Evolutionary conservation across 495 filamentous ascomycete genomes (phyloP).

Genomic region (Podospora appendiculata): DNA sequence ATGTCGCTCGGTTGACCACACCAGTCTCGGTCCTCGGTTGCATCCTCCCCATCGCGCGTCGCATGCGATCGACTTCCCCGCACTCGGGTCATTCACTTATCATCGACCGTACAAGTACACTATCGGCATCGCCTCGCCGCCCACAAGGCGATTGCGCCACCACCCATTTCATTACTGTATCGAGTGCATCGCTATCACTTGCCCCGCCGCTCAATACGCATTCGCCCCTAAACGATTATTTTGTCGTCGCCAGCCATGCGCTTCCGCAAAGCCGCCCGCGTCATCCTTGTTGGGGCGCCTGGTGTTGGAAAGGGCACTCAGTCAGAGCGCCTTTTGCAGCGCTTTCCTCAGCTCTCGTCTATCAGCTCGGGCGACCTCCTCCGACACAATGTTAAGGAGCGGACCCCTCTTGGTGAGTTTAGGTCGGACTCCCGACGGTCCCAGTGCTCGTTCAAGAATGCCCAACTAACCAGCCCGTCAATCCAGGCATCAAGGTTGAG

Average conservation of each 20-base stretch:
- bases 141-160: no score
- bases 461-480: neutral
- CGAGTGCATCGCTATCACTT: no score
- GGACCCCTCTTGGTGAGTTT: conserved; percentile 71
- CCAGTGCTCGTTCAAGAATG: neutral
- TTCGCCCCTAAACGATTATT: no score
- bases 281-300: conserved; percentile 94
- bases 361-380: conserved; percentile 93
- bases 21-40: conserved; percentile 16
- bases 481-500: conserved; percentile 78
- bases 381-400: conserved; percentile 81
- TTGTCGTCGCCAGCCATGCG: conserved; percentile 29
- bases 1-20: neutral
- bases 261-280: conserved; percentile 75
- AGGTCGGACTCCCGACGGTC: neutral
- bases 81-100: no score
- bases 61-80: no score
- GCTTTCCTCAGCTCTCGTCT: conserved; percentile 81
- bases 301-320: conserved; percentile 93
- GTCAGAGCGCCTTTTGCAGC: conserved; percentile 73
- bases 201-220: no score
- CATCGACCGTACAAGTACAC: no score
- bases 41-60: neutral
- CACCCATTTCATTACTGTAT: no score
- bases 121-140: no score